Base-by-base conservation (phyloP, 2,329 filamentous ascomycete genomes). In the Paraconiothyrium brasiliense region DNA sequence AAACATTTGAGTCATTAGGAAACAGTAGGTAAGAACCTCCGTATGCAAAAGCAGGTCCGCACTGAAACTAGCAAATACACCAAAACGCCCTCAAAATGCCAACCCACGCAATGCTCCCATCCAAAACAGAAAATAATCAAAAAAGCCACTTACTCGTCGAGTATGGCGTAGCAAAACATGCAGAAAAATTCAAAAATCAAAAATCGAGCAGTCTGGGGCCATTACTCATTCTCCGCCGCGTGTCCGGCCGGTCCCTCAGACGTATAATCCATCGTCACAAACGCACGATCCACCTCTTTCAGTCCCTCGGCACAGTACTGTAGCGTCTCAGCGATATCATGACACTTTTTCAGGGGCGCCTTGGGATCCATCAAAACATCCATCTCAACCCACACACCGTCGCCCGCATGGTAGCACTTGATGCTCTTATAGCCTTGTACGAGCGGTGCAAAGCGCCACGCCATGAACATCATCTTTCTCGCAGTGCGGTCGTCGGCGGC, bases 341-440 rank as follows among this genome's bases (percentile, higher is more conserved):
- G 87, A 14, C 81, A 83, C 55, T 79, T 80, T 48, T 82, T 81
- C 55, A 89, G 67, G 54, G 79, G 83, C 43, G 83, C 84, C 50
- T 84, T 79, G 66, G 84, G 83, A 48, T 85, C 83, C 66, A 89
- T 77, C 39, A 90, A 75, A 22, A 89, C 81, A 65, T 89, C 87
- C 24, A 87, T 84, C 71, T 90, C 87, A 0, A 87, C 86, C 81
- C 87, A 89, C 1, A 89, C 80, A 7, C 86, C 86, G 67, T 90
- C 87, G 13, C 87, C 87, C 0, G 85, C 84, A 68, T 89, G 87
- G 66, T 90, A 89, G 0, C 85, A 84, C 66, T 83, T 85, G 41
- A 87, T 73, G 14, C 78, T 81, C 74, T 87, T 86, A 72, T 86
- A 85, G 3, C 84, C 84, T 43, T 81, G 78, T 4, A 87, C 84